Evolutionary conservation across 1,284 basidiomycete species (phyloP), one percentile per base, ranked within the genome.

Genomic region (Ustilago trichophora): DNA sequence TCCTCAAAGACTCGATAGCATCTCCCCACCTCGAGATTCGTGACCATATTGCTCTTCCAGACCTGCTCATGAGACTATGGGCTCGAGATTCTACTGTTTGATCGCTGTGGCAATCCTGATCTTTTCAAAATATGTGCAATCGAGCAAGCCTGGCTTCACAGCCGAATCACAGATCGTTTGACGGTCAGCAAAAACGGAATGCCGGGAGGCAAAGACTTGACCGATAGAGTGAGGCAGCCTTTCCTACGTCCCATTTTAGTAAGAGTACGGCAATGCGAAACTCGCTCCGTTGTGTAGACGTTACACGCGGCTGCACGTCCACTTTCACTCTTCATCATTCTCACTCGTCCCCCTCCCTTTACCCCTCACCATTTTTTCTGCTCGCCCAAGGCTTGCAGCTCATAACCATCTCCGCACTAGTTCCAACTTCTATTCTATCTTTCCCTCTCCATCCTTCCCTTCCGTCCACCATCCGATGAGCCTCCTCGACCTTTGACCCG

Each of bases 401-500:
- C 3, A 13, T 33, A 16, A 22, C 15, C 40, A 24, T 57, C 38
- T 51, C 24, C 22, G 31, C 47, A 29, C 24, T 13, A 11, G 18
- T 15, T 31, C 50, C 34, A 66, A 59, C 63, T 66, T 66, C 63
- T 66, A 59, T 49, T 41, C 24, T n/a, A n/a, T 27, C 19, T 24
- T 15, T 19, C 37, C 36, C 46, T 44, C 34, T 26, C 40, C 44
- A 34, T 36, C 25, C 22, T 34, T 42, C 16, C 42, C 25, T 31
- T 35, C 43, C 26, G 15, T 15, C 16, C 43, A 46, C 55, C 44
- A 43, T 51, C 46, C 34, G 56, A 59, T 55, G 63, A 38, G 63
- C 63, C 63, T 66, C 63, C 63, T 59, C 54, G 42, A 51, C 50
- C 50, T 19, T 32, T 50, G 47, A 51, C 27, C 42, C 36, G 22